A percentile compares a stretch with the other conserved stretches of the same genome.
Evolutionary conservation across 371 early-diverging fungal species (phyloP).

Genomic region (Mucor velutinosus): DNA sequence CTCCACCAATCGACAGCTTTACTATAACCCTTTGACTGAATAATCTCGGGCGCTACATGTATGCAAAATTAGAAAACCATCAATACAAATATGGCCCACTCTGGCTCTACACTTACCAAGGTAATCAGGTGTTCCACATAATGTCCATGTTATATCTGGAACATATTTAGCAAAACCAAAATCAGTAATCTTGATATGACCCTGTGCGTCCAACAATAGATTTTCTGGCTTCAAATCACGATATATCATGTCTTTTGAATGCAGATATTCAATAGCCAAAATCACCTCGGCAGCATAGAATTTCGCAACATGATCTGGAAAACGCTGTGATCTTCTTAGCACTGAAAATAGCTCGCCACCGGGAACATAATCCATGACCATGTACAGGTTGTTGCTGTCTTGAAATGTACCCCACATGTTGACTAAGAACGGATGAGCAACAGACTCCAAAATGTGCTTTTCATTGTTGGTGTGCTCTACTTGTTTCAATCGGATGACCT

Average conservation of each 20-base stretch:
- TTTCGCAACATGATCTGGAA: slow-evolving; percentile 88
- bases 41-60: slow-evolving; percentile 88
- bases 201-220: slow-evolving; percentile 79
- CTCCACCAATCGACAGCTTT: slow-evolving; percentile 98
- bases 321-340: slow-evolving; percentile 71
- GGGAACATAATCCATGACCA: slow-evolving; percentile 96
- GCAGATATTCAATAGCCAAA: slow-evolving; percentile 86
- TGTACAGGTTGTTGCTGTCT: slow-evolving; percentile 82
- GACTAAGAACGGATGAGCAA: slow-evolving; percentile 93
- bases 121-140: slow-evolving; percentile 99
- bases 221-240: slow-evolving; percentile 96
- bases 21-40: slow-evolving; percentile 94
- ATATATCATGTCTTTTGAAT: slow-evolving; percentile 87
- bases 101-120: slow-evolving; percentile 47
- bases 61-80: background rate
- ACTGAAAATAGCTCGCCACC: slow-evolving; percentile 93
- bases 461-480: slow-evolving; percentile 90
- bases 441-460: slow-evolving; percentile 76
- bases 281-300: slow-evolving; percentile 80
- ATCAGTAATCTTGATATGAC: slow-evolving; percentile 98
- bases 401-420: slow-evolving; percentile 93
- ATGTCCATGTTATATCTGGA: slow-evolving; percentile 91
- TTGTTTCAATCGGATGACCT: slow-evolving; percentile 94
- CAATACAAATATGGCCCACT: background rate
- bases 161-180: slow-evolving; percentile 98